These are phyloP conservation scores for Lasiosphaeris hirsuta DNA, from an alignment of 495 filamentous ascomycete species.

Conservation along the genomic window DNA sequence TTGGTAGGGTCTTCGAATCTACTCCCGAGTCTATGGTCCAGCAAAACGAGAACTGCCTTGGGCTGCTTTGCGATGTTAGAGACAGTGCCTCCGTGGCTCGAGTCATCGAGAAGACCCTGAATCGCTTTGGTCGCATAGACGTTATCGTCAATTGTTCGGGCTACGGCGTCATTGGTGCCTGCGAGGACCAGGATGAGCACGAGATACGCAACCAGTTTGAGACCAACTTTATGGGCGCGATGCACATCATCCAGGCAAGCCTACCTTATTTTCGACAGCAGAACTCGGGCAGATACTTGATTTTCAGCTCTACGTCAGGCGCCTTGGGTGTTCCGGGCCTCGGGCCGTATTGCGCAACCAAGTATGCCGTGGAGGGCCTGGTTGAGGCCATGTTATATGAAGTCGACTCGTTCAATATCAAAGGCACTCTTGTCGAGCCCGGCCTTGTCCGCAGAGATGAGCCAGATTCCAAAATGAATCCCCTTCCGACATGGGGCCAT, in stretches of 20 bases:
- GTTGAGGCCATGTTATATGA: conserved; percentile 96
- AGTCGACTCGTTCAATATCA: conserved; percentile 84
- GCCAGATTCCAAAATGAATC: conserved; percentile 46
- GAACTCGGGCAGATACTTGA: conserved; percentile 75
- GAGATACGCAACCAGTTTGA: conserved; percentile 95
- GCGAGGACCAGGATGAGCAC: conserved; percentile 94
- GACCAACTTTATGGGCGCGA: conserved; percentile 91
- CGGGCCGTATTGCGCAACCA: conserved; percentile 92
- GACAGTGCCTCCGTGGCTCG: conserved; percentile 70
- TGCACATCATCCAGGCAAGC: conserved; percentile 89
- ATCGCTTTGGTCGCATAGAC: conserved; percentile 77
- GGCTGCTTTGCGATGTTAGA: conserved; percentile 85
- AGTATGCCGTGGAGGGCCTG: conserved; percentile 92
- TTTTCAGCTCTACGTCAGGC: conserved; percentile 88
- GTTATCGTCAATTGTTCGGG: conserved; percentile 88
- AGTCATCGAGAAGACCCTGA: conserved; percentile 65
- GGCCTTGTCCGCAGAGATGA: conserved; percentile 81
- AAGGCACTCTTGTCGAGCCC: conserved; percentile 87
- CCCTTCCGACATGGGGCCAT: conserved; percentile 78
- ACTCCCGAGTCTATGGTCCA: conserved; percentile 66
- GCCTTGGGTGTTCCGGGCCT: conserved; percentile 87
- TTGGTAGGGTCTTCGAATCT: conserved; percentile 81
- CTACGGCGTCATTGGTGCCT: conserved; percentile 91
- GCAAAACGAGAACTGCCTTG: conserved; percentile 67
- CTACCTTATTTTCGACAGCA: conserved; percentile 82